Evolutionary conservation across 257 asterid genomes (phyloP), one percentile per base, ranked within the genome.

Genomic region (Lycium ferocissimum): DNA sequence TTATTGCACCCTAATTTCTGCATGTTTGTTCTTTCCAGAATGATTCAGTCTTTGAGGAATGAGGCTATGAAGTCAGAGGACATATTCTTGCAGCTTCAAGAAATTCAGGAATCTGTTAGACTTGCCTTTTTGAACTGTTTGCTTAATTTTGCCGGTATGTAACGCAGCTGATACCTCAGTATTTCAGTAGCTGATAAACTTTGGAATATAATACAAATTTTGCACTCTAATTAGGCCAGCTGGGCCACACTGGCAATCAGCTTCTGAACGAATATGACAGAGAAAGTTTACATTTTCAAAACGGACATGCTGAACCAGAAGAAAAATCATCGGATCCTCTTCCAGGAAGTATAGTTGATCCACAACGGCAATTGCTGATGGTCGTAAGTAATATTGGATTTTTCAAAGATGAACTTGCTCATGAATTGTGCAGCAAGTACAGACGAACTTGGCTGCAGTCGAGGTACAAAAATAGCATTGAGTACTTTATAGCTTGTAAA

Each of bases 351-450:
- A 87, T 93, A 78, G 84, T 81, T 82, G 98, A 95, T 88, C 94
- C 94, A 18, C 98, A 95, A 89, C 94, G 92, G 85, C 93, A 92
- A 92, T 89, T 95, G 87, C 93, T 96, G 84, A 94, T 96, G 97
- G 98, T 95, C 88, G 90, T 96, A 88, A 96, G 99, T 87, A 96
- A 96, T 90, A 94, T 96, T 83, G 99, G 99, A 87, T 95, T 91
- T 88, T 94, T 98, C 92, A 95, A 93, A 90, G 99, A 96, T 59
- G 99, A 95, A 87, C 97, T 96, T 88, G 89, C 98, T 83, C 89
- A 71, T 86, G 98, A 96, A 54, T 86, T 95, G 86, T 91, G 90
- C 87, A 88, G 86, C 82, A 95, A 91, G 85, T 96, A 92, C 94
- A 91, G 90, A 86, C 81, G 83, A 82, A 90, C 94, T 83, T 96